Percentiles rank a stretch among this genome's conserved stretches.
These are phyloP conservation scores for Cercospora sp. DNA, from an alignment of 2,329 filamentous ascomycete species.

Conservation along the genomic window DNA sequence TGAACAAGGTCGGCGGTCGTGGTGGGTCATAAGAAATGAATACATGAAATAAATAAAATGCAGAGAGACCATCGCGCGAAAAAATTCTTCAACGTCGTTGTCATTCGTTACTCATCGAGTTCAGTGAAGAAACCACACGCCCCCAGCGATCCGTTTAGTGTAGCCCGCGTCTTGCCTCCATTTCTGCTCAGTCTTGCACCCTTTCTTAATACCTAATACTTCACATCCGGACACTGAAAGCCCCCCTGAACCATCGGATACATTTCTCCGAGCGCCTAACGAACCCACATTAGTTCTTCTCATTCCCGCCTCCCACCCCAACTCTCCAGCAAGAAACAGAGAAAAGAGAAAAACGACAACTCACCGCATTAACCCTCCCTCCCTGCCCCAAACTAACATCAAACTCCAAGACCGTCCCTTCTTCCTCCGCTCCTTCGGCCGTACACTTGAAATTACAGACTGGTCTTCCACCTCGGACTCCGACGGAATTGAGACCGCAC, in stretches of 20 bases:
- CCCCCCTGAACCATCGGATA: conserved; percentile 2
- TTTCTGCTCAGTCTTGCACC: neutral
- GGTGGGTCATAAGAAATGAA: conserved; percentile 37
- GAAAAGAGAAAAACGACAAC: neutral
- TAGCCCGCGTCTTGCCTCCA: neutral
- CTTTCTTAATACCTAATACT: neutral
- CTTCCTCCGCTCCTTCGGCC: neutral
- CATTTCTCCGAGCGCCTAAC: neutral
- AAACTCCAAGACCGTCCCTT: conserved; percentile 3
- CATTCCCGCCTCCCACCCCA: neutral
- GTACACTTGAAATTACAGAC: neutral
- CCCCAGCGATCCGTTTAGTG: neutral
- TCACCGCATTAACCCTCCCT: neutral
- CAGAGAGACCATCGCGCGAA: neutral
- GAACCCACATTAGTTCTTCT: neutral
- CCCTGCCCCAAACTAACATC: conserved; percentile 4
- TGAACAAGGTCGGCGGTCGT: conserved; percentile 56
- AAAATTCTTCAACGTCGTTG: neutral
- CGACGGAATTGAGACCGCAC: neutral
- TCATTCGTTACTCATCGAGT: neutral
- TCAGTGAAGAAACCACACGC: neutral
- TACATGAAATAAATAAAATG: neutral
- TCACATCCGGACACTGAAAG: neutral
- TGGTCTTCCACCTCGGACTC: neutral
- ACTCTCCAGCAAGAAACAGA: neutral